Conservation (phyloP, 176 grass and related monocot species). For the Ensete ventricosum region DNA sequence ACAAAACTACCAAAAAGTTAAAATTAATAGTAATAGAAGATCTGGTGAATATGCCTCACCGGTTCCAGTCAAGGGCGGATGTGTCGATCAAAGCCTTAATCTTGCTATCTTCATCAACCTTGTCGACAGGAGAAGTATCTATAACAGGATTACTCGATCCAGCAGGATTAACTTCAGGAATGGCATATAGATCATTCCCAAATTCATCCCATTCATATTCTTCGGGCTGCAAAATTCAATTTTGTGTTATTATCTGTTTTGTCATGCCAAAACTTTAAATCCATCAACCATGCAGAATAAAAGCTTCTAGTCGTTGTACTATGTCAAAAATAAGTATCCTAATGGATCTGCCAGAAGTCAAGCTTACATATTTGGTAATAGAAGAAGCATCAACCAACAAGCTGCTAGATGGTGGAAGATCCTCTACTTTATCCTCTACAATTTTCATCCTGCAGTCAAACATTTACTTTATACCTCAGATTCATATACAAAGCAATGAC, state of each 20-base stretch:
- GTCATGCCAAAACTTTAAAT: slow-evolving; percentile 17
- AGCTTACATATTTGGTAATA: slow-evolving; percentile 66
- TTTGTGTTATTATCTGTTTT: neutral
- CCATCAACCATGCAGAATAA: slow-evolving; percentile 9
- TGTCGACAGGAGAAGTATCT: slow-evolving; percentile 50
- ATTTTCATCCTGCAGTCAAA: slow-evolving; percentile 54
- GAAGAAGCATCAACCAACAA: slow-evolving; percentile 42
- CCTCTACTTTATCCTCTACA: slow-evolving; percentile 45
- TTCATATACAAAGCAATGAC: neutral
- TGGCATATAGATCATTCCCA: slow-evolving; percentile 71
- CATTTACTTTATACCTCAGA: neutral
- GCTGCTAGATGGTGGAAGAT: slow-evolving; percentile 34
- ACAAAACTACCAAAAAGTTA: too few species aligned
- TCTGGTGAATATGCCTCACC: slow-evolving; percentile 31
- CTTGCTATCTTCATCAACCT: slow-evolving; percentile 92
- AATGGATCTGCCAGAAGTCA: neutral
- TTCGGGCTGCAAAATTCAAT: slow-evolving; percentile 58
- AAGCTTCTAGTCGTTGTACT: neutral
- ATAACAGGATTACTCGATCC: slow-evolving; percentile 42
- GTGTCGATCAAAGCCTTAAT: slow-evolving; percentile 89
- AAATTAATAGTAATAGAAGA: neutral
- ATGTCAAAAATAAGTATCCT: neutral
- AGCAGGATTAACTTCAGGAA: slow-evolving; percentile 45
- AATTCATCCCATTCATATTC: slow-evolving; percentile 99
- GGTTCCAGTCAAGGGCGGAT: slow-evolving; percentile 60